Percentiles rank a stretch among this genome's conserved stretches.
Conservation (phyloP, 495 filamentous ascomycete genomes). For the Aspergillus mulundensis region DNA sequence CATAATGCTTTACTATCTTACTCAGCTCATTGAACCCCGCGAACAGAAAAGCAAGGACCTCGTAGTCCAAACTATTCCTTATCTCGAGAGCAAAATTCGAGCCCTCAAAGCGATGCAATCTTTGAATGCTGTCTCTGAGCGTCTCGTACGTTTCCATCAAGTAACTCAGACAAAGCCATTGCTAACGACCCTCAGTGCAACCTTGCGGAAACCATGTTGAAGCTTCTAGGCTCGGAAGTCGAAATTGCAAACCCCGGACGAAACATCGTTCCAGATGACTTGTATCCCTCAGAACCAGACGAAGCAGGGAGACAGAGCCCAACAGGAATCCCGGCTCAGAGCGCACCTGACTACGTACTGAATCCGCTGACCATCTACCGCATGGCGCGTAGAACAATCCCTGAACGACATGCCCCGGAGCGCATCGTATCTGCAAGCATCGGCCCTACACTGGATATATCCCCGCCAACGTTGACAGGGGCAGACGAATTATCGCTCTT, state of each 20-base stretch:
- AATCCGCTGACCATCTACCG: conserved; percentile 32
- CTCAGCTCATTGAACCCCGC: conserved; percentile 27
- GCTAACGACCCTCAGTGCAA: conserved; percentile 2
- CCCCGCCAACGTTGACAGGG: conserved; percentile 18
- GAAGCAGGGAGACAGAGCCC: conserved; percentile 14
- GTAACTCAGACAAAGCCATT: neutral
- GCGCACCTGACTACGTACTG: conserved; percentile 30
- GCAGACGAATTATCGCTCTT: conserved; percentile 26
- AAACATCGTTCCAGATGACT: conserved; percentile 31
- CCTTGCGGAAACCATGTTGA: conserved; percentile 30
- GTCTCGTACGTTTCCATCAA: conserved; percentile 8
- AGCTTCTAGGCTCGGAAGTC: conserved; percentile 26
- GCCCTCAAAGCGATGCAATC: conserved; percentile 25
- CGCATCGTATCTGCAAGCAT: neutral
- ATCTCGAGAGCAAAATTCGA: conserved; percentile 26
- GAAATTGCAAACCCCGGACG: conserved; percentile 17
- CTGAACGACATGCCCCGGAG: conserved; percentile 32
- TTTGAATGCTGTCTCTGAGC: conserved; percentile 20
- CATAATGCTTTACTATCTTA: conserved; percentile 32
- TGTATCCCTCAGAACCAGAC: conserved; percentile 21
- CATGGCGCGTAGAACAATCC: conserved; percentile 30
- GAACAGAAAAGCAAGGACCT: conserved; percentile 21
- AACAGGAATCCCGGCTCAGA: conserved; percentile 25
- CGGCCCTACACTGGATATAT: neutral
- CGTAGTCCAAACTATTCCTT: conserved; percentile 20